A percentile compares a stretch with the other conserved stretches of the same genome.
Evolutionary conservation across 2,329 filamentous ascomycete genomes (phyloP).

Genomic region (Alternaria burnsii): DNA sequence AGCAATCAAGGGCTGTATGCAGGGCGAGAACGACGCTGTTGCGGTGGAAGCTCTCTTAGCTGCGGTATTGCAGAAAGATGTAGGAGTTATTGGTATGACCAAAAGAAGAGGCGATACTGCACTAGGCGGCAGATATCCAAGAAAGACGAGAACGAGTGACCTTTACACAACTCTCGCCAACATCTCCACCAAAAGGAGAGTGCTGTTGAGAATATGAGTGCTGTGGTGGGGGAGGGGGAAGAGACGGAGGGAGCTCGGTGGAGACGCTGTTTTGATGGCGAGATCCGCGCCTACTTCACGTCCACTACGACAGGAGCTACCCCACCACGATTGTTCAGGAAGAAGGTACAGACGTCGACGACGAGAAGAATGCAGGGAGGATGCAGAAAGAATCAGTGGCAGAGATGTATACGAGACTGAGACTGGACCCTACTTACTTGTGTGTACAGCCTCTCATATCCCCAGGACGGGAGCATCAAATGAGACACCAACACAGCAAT

Average conservation of each 20-base stretch:
- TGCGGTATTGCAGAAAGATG: constrained; percentile 25
- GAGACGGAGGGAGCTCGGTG: constrained; percentile 11
- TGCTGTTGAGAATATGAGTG: constrained; percentile 25
- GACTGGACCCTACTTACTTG: constrained; percentile 22
- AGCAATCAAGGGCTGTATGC: background rate
- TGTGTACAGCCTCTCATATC: constrained; percentile 1
- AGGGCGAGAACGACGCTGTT: constrained; percentile 3
- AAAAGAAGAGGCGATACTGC: constrained; percentile 29
- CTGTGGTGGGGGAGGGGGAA: constrained; percentile 18
- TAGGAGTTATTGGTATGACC: constrained; percentile 26
- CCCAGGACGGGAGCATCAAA: background rate
- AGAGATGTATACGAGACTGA: constrained; percentile 14
- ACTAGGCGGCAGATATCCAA: constrained; percentile 31
- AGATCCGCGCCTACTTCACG: constrained; percentile 16
- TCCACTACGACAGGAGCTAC: constrained; percentile 9
- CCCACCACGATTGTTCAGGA: constrained; percentile 7
- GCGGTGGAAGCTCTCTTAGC: constrained; percentile 7
- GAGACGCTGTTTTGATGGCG: constrained; percentile 16
- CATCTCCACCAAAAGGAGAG: constrained; percentile 25
- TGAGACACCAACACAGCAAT: constrained; percentile 7
- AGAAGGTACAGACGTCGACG: constrained; percentile 12
- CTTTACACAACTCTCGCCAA: constrained; percentile 22
- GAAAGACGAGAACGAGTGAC: constrained; percentile 25
- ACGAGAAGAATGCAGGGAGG: constrained; percentile 12
- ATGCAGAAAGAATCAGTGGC: constrained; percentile 22